These are phyloP conservation scores for Trichoderma orchidacearum DNA, from an alignment of 495 filamentous ascomycete genomes.

Conservation along the genomic window DNA sequence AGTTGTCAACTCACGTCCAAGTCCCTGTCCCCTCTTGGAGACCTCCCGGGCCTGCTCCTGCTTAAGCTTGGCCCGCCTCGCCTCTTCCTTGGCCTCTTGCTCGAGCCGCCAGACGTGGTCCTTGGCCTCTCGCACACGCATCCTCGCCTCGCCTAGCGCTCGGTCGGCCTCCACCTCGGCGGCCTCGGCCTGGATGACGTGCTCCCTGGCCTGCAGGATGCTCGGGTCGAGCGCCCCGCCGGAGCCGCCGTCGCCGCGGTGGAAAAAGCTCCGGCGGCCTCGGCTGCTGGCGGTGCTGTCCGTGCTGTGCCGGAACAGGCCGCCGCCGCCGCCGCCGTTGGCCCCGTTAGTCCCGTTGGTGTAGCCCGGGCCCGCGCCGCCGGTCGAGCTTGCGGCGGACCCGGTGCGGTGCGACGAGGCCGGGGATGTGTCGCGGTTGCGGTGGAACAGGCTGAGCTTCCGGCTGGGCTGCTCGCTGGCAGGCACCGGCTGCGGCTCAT, in stretches of 20 bases:
- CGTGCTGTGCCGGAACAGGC: background rate
- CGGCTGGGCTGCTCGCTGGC: conserved; percentile 16
- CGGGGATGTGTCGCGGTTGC: background rate
- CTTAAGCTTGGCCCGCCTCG: conserved; percentile 47
- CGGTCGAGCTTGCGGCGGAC: conserved; percentile 15
- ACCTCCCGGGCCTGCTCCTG: conserved; percentile 47
- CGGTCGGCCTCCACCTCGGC: conserved; percentile 50
- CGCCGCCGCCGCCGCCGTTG: conserved; percentile 6
- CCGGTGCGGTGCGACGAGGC: conserved; percentile 8
- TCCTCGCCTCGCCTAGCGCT: conserved; percentile 40
- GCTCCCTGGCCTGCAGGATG: conserved; percentile 42
- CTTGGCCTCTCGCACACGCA: conserved; percentile 43
- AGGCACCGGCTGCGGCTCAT: conserved; percentile 15
- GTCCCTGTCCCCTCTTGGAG: conserved; percentile 48
- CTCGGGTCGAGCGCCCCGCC: conserved; percentile 35
- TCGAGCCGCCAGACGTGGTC: conserved; percentile 50
- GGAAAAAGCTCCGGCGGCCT: conserved; percentile 20
- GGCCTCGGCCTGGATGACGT: conserved; percentile 41
- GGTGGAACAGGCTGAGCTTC: conserved; percentile 24
- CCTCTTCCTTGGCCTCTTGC: conserved; percentile 49
- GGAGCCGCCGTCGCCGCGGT: conserved; percentile 26
- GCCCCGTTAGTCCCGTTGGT: conserved; percentile 4
- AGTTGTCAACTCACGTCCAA: conserved; percentile 41
- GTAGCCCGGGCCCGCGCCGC: conserved; percentile 9
- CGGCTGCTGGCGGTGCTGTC: conserved; percentile 9